These are phyloP conservation scores for Zasmidium citrigriseum DNA, from an alignment of 2,329 filamentous ascomycete species.

Conservation along the genomic window DNA sequence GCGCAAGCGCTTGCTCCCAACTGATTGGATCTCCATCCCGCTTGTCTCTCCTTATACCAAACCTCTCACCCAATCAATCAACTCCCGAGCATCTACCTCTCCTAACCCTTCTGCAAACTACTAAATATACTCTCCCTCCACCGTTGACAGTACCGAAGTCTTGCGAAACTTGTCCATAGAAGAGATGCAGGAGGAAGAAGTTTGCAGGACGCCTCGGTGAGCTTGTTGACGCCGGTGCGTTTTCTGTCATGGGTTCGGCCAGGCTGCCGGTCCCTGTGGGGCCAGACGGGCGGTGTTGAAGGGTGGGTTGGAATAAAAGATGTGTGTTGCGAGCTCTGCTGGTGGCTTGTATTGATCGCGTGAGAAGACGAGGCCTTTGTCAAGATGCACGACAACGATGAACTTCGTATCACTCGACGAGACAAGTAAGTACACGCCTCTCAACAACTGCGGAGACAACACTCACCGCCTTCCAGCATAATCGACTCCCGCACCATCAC, in stretches of 20 bases:
- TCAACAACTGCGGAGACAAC: neutral
- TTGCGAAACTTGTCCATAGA: slow-evolving; percentile 16
- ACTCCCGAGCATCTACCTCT: neutral
- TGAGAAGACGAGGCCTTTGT: neutral
- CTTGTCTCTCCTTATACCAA: slow-evolving; percentile 1
- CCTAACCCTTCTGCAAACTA: neutral
- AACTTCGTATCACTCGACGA: slow-evolving; percentile 15
- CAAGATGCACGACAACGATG: slow-evolving; percentile 7
- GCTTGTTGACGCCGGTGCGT: neutral
- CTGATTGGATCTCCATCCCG: slow-evolving; percentile 3
- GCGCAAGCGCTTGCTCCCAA: neutral
- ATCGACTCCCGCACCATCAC: slow-evolving; percentile 21
- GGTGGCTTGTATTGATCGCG: neutral
- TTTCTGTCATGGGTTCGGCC: neutral
- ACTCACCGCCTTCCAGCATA: slow-evolving; percentile 12
- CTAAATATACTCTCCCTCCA: neutral
- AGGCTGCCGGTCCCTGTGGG: neutral
- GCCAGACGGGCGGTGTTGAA: neutral
- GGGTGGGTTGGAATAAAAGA: neutral
- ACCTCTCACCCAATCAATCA: neutral
- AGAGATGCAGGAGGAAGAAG: neutral
- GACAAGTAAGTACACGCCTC: slow-evolving; percentile 8
- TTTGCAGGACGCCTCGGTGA: too few species aligned
- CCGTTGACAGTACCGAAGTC: neutral
- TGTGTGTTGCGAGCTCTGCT: neutral